Evolutionary conservation across 495 filamentous ascomycete genomes (phyloP).

Genomic region (Lophium mytilinum): DNA sequence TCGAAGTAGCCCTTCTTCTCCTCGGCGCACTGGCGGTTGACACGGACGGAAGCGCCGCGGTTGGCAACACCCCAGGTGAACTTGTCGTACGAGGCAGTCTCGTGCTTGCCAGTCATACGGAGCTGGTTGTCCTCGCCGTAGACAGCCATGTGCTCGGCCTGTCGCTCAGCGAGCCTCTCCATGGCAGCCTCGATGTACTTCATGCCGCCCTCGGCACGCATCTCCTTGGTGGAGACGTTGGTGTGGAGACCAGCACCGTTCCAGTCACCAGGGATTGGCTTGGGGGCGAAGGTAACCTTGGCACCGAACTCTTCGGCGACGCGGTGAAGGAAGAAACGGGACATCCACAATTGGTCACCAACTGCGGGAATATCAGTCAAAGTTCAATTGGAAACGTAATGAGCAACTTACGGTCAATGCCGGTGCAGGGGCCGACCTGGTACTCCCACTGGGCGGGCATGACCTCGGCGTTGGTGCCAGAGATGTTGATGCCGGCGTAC

Average conservation of each 20-base stretch:
- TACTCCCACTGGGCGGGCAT: slow-evolving; percentile 99
- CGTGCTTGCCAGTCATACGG: slow-evolving; percentile 90
- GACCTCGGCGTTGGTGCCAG: slow-evolving; percentile 98
- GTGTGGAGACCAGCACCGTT: slow-evolving; percentile 97
- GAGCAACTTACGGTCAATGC: slow-evolving; percentile 63
- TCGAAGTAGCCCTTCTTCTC: slow-evolving; percentile 98
- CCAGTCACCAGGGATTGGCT: slow-evolving; percentile 98
- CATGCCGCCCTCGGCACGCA: slow-evolving; percentile 88
- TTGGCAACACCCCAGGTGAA: slow-evolving; percentile 96
- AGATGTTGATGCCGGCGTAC: slow-evolving; percentile 86
- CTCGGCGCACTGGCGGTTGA: slow-evolving; percentile 80
- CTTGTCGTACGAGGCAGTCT: slow-evolving; percentile 88
- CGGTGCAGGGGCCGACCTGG: slow-evolving; percentile 91
- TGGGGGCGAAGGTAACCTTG: slow-evolving; percentile 92
- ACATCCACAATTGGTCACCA: slow-evolving; percentile 97
- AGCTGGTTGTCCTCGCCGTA: slow-evolving; percentile 91
- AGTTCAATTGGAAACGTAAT: neutral
- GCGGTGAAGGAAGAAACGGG: slow-evolving; percentile 91
- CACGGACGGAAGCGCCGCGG: slow-evolving; percentile 88
- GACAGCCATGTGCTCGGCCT: slow-evolving; percentile 91
- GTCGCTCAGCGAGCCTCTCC: slow-evolving; percentile 81
- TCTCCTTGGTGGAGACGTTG: slow-evolving; percentile 85
- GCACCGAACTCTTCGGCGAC: slow-evolving; percentile 96
- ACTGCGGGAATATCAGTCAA: slow-evolving; percentile 39
- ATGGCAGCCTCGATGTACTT: slow-evolving; percentile 81